A percentile compares a stretch with the other conserved stretches of the same genome.
Conservation (phyloP, 495 filamentous ascomycete genomes). For the Neurospora discreta region DNA sequence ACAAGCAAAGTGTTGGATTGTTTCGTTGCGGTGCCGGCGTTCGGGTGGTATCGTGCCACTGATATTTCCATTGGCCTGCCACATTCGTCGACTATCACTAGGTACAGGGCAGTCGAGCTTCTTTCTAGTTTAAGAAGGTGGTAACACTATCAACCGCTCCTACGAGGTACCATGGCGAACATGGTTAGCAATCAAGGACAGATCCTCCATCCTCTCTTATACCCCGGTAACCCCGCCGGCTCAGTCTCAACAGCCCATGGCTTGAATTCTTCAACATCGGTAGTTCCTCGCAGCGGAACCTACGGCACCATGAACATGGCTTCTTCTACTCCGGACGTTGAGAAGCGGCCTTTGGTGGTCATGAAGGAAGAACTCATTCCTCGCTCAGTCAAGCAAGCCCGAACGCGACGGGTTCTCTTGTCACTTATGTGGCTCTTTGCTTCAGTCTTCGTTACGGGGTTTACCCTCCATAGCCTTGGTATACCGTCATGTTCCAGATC, state of each 20-base stretch:
- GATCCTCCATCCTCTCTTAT: not conserved
- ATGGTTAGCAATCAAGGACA: not conserved
- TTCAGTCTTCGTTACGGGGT: not conserved
- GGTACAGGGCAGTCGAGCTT: not conserved
- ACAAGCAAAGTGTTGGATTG: not conserved
- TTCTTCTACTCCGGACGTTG: constrained; percentile 1
- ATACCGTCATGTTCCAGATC: not conserved
- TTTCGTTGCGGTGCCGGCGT: not conserved
- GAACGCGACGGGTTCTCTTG: not conserved
- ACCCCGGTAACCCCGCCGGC: not conserved
- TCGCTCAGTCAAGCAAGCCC: not conserved
- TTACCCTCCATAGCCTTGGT: not conserved
- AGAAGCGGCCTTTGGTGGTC: constrained; percentile 4
- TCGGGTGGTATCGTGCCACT: not conserved
- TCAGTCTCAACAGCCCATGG: not conserved
- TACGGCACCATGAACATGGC: constrained; percentile 4
- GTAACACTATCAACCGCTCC: not conserved
- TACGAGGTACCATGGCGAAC: not conserved
- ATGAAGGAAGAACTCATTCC: not conserved
- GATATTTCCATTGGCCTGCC: not conserved
- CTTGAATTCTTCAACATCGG: not conserved
- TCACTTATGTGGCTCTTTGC: not conserved
- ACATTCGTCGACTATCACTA: not conserved
- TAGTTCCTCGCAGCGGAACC: not conserved
- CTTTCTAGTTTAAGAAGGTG: not conserved